phyloP scores from a whole-genome alignment of 1,284 basidiomycete species.

The Peniophora sp. region DNA sequence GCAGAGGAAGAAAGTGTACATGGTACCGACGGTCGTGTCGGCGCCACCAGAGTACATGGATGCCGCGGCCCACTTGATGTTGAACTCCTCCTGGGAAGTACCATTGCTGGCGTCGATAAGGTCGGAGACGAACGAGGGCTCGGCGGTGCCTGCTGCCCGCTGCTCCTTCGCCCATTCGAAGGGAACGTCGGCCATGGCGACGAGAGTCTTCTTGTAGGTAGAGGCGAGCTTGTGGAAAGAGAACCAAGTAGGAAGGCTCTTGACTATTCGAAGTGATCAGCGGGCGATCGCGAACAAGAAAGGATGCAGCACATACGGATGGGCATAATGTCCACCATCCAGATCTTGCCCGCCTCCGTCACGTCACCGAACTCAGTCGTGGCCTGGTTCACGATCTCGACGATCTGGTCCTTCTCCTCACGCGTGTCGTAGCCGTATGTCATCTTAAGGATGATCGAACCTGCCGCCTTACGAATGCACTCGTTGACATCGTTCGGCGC shows the following conservation, averaged over 20 bases:
- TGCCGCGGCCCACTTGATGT: conserved; percentile 11
- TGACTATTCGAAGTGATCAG: not conserved
- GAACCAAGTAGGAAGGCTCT: conserved; percentile 20
- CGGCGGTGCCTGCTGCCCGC: conserved; percentile 11
- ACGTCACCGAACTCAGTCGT: conserved; percentile 8
- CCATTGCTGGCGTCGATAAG: conserved; percentile 9
- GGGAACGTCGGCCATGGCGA: conserved; percentile 13
- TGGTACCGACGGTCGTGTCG: conserved; percentile 15
- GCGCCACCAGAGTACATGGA: conserved; percentile 10
- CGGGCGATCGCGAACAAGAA: not conserved
- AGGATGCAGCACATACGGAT: conserved; percentile 3
- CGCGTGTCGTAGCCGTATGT: conserved; percentile 10
- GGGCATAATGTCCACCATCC: conserved; percentile 10
- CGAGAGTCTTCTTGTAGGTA: conserved; percentile 12
- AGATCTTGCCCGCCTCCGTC: conserved; percentile 5
- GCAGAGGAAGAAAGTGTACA: conserved; percentile 19
- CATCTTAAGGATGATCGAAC: conserved; percentile 10
- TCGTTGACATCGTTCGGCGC: conserved; percentile 11
- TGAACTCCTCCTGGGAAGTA: conserved; percentile 7
- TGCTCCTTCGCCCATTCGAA: conserved; percentile 8
- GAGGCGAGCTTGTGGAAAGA: conserved; percentile 17
- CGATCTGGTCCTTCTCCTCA: conserved; percentile 7
- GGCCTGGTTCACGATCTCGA: conserved; percentile 6
- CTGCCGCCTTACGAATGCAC: conserved; percentile 12
- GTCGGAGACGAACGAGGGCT: conserved; percentile 10